Evolutionary conservation across 139 green algal species (phyloP).

Genomic region (Zygnema circumcarinatum): DNA sequence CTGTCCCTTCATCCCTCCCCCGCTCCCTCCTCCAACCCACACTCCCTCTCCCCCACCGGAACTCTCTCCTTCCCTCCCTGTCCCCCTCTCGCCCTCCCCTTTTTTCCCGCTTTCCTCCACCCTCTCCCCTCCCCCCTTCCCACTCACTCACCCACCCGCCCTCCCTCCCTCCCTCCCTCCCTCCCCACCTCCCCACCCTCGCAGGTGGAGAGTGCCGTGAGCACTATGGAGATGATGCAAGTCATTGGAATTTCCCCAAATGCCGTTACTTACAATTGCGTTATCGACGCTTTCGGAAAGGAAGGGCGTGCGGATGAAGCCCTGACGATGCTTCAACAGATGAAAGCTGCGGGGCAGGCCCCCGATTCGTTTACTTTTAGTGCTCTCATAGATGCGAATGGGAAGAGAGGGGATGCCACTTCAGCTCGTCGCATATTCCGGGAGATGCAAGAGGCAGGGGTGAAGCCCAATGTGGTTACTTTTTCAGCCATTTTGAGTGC

Average conservation of each 20-base stretch:
- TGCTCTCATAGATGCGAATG: conserved; percentile 57
- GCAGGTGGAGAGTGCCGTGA: conserved; percentile 20
- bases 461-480: conserved; percentile 56
- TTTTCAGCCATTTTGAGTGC: conserved; percentile 56
- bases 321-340: conserved; percentile 22
- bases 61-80: background rate
- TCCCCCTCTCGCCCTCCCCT: background rate
- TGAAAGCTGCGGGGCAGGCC: conserved; percentile 13
- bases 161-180: background rate
- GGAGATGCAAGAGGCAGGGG: conserved; percentile 55
- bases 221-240: conserved; percentile 21
- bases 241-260: conserved; percentile 24
- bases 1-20: background rate
- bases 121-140: background rate
- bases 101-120: background rate
- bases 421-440: conserved; percentile 36
- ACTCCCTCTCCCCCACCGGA: background rate
- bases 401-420: conserved; percentile 25
- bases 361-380: conserved; percentile 46
- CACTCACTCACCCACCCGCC: background rate
- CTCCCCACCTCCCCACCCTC: background rate
- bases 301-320: conserved; percentile 24
- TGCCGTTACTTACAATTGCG: conserved; percentile 47
- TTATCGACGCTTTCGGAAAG: conserved; percentile 57
- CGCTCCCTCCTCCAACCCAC: background rate